phyloP scores from a whole-genome alignment of 2,329 filamentous ascomycete species.

The Byssochlamys sp. region DNA sequence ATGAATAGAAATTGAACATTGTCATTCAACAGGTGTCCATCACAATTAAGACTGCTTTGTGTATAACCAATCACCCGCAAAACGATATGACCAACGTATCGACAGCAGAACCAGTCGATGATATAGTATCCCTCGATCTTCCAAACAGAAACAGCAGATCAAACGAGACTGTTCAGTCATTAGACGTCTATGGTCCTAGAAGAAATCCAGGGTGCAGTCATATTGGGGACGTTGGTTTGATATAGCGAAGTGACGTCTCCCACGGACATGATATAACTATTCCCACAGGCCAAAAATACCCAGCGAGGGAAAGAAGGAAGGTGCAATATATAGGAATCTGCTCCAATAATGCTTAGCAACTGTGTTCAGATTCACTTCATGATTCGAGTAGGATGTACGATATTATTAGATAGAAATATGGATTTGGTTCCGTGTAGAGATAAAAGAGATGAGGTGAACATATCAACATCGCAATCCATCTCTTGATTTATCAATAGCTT shows the following conservation, averaged over 20 bases:
- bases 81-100: neutral
- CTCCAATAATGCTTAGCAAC: no score
- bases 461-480: no score
- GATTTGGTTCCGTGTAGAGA: no score
- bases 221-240: no score
- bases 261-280: neutral
- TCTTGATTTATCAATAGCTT: neutral
- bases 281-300: no score
- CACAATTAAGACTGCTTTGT: neutral
- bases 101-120: neutral
- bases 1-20: neutral
- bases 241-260: no score
- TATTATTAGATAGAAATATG: no score
- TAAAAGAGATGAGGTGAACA: neutral
- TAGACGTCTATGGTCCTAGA: neutral
- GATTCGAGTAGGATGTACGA: no score
- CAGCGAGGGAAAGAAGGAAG: no score
- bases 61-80: neutral
- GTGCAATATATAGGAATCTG: no score
- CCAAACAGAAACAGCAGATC: neutral
- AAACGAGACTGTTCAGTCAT: neutral
- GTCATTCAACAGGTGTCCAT: neutral
- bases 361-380: no score
- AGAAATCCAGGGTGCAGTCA: neutral
- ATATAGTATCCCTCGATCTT: neutral